These are phyloP conservation scores for Candida coleopterorum DNA, from an alignment of 805 yeast genomes.

Conservation along the genomic window DNA sequence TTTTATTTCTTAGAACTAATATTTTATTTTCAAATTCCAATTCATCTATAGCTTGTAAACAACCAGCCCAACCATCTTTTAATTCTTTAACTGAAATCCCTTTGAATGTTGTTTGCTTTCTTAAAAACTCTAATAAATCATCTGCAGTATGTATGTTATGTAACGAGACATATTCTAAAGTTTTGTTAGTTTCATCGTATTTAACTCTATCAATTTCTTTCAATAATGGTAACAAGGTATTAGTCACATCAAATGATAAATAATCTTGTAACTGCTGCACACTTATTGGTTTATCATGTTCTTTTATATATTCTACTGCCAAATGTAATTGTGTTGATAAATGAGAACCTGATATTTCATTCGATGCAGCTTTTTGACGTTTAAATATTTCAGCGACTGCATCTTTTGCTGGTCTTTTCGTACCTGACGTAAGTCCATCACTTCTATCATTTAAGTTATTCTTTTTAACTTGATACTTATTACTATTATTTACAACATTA, in stretches of 20 bases:
- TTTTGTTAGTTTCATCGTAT: slow-evolving; percentile 54
- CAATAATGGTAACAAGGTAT: slow-evolving; percentile 64
- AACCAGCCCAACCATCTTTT: slow-evolving; percentile 93
- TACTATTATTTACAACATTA: not conserved
- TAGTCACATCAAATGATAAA: slow-evolving; percentile 55
- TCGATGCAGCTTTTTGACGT: slow-evolving; percentile 23
- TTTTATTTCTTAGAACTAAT: slow-evolving; percentile 82
- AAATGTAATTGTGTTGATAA: slow-evolving; percentile 81
- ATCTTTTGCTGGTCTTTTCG: slow-evolving; percentile 17
- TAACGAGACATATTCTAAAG: slow-evolving; percentile 82
- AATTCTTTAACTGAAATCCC: slow-evolving; percentile 80
- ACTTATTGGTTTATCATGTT: slow-evolving; percentile 63
- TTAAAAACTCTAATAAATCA: slow-evolving; percentile 67
- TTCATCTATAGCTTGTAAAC: slow-evolving; percentile 70
- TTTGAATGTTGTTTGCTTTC: slow-evolving; percentile 79
- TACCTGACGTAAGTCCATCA: not conserved
- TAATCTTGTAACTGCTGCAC: slow-evolving; percentile 63
- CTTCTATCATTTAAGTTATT: not conserved
- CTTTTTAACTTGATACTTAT: not conserved
- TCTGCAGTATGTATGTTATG: slow-evolving; percentile 81
- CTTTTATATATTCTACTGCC: slow-evolving; percentile 87
- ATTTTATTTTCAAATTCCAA: slow-evolving; percentile 74
- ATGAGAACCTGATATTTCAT: slow-evolving; percentile 47
- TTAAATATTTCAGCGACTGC: slow-evolving; percentile 30
- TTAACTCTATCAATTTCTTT: slow-evolving; percentile 73